phyloP scores from a whole-genome alignment of 441 rosid genomes.

The Arabidopsis hybrid region DNA sequence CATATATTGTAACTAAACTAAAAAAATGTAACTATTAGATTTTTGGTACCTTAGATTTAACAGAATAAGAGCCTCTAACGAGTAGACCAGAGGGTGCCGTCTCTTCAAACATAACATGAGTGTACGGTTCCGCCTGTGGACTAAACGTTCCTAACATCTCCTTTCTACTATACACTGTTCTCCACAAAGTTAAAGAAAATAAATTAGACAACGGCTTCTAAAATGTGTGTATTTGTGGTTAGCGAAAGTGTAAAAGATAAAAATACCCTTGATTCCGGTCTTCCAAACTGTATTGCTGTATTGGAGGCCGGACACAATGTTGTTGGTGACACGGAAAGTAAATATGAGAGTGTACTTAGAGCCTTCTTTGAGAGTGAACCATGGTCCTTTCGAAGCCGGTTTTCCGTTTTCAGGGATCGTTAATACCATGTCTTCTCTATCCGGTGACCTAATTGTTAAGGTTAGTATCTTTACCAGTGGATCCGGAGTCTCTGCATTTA shows the following conservation, averaged over 20 bases:
- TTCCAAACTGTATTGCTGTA: conserved; percentile 79
- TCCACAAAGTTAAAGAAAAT: background rate
- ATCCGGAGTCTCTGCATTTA: conserved; percentile 64
- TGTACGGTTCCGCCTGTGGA: conserved; percentile 69
- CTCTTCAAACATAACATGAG: conserved; percentile 65
- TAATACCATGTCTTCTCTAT: conserved; percentile 62
- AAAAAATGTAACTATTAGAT: background rate
- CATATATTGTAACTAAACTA: too few relatives aligned
- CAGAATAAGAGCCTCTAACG: conserved; percentile 69
- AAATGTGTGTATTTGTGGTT: background rate
- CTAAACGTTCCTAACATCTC: conserved; percentile 77
- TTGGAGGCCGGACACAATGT: conserved; percentile 82
- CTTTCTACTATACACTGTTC: conserved; percentile 62
- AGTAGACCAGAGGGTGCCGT: conserved; percentile 73
- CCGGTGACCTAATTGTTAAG: conserved; percentile 65
- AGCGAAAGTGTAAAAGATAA: background rate
- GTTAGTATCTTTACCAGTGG: conserved; percentile 71
- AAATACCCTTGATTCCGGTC: conserved; percentile 69
- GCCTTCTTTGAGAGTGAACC: conserved; percentile 92
- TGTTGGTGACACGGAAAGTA: conserved; percentile 67
- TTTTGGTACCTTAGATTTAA: conserved; percentile 58
- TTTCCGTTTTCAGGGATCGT: conserved; percentile 66
- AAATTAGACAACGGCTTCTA: background rate
- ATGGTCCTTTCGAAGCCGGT: conserved; percentile 56
- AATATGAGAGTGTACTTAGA: conserved; percentile 71